phyloP scores from a whole-genome alignment of 257 asterid genomes.

The Solanum lignicaule region DNA sequence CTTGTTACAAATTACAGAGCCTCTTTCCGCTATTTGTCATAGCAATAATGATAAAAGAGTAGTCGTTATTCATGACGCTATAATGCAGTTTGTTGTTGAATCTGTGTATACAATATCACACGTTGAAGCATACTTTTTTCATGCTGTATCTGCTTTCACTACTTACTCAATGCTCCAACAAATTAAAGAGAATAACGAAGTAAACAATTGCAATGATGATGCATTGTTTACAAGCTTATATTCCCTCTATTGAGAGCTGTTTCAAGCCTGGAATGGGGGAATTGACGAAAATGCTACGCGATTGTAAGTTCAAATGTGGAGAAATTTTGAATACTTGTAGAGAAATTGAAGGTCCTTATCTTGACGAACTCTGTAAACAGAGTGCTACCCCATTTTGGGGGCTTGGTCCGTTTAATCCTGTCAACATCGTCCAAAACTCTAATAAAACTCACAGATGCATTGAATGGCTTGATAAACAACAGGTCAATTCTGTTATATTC shows the following conservation, averaged over 20 bases:
- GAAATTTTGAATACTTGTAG: background rate
- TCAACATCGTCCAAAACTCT: background rate
- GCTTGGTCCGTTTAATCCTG: background rate
- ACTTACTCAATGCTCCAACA: background rate
- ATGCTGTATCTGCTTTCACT: background rate
- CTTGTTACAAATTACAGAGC: background rate
- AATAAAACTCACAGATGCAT: background rate
- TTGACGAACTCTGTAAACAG: background rate
- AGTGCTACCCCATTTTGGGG: background rate
- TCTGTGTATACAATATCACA: background rate
- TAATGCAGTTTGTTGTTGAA: background rate
- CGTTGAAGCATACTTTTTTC: background rate
- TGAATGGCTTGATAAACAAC: background rate
- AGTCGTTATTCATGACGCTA: background rate
- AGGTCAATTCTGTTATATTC: background rate
- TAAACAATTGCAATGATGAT: background rate
- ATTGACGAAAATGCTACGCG: fast-evolving
- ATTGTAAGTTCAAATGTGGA: background rate
- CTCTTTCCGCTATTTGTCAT: background rate
- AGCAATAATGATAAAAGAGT: background rate
- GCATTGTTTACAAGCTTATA: background rate
- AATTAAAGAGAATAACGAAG: background rate
- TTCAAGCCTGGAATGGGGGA: background rate
- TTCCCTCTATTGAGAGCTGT: background rate
- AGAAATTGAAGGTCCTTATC: background rate